Percentiles rank a stretch among this genome's conserved stretches.
These are phyloP conservation scores for Bombardia bombarda DNA, from an alignment of 495 filamentous ascomycete species.

Conservation along the genomic window DNA sequence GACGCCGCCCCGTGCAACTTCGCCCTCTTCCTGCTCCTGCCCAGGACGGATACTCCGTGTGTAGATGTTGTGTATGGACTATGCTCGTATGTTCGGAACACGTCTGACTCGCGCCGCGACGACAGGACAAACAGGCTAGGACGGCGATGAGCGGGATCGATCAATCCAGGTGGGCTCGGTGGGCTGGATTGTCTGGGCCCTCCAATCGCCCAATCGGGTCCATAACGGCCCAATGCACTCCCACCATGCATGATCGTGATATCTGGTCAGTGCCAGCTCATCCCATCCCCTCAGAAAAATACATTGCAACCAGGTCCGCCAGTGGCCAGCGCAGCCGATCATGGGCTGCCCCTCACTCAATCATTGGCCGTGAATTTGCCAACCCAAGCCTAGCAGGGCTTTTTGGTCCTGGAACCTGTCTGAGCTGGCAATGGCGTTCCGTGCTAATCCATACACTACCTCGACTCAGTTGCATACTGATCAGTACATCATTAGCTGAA, in stretches of 20 bases:
- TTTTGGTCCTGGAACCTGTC: background rate
- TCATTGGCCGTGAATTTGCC: constrained; percentile 9
- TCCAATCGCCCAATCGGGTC: background rate
- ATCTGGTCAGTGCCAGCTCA: constrained; percentile 20
- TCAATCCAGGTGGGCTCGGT: background rate
- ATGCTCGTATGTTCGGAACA: no score
- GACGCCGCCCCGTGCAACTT: no score
- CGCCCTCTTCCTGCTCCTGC: no score
- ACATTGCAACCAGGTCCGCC: constrained; percentile 3
- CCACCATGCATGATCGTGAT: background rate
- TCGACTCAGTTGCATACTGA: no score
- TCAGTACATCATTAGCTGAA: background rate
- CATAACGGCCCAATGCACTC: background rate
- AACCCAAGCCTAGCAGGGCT: constrained; percentile 4
- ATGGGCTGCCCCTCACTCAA: background rate
- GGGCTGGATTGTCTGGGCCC: background rate
- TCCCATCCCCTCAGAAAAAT: constrained; percentile 2
- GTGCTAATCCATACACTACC: background rate
- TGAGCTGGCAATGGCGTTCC: background rate
- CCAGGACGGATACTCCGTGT: no score
- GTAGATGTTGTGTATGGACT: no score
- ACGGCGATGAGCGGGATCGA: no score
- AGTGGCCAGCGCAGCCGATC: constrained; percentile 3
- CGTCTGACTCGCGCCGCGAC: no score
- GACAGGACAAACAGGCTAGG: no score